Evolutionary conservation across 371 early-diverging fungal genomes (phyloP), one percentile per base, ranked within the genome.

Genomic region (Ecytonucleospora hepatopenaei): DNA sequence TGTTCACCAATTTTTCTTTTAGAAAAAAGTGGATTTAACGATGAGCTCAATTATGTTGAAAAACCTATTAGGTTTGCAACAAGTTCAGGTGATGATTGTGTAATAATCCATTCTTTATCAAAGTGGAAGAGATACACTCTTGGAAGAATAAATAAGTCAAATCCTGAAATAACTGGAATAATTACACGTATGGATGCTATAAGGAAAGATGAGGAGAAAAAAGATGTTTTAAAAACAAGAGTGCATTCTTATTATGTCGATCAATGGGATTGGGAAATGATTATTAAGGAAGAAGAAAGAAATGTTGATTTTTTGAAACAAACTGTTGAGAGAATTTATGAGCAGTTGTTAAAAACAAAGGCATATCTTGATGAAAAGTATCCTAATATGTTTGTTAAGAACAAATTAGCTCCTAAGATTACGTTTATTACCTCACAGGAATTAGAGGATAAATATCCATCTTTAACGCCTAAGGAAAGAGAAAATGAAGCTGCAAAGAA

Each of bases 241-340:
- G 56, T 72, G 26, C 72, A 72, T 59, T 68, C 69, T 19, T 57
- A 59, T 54, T 69, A 59, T 27, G 72, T 72, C 15, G 72, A 72
- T 53, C 72, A 72, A 56, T 72, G 72, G 72, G 72, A 72, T 49
- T 72, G 72, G 72, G 72, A 72, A 53, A 31, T 17, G 23, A 26
- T 56, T 0, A 67, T 72, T 21, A 64, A 16, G 16, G 33, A 69
- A 47, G 46, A 62, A 30, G 62, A 68, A 2, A 62, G 72, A 57
- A 65, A 17, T 31, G 47, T 60, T 35, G 46, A 59, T 1, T 54
- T 24, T 30, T 27, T 68, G 3, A 60, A 68, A 26, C 17, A 32
- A 17, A 49, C 19, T 17, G 68, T 61, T 19, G 46, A 28, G 27
- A 35, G 40, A 15, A 68, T 68, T 3, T 68, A 61, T 61, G 19